Base-by-base conservation (phyloP, 352 stramenopile species). In the Globisporangium middletonii region DNA sequence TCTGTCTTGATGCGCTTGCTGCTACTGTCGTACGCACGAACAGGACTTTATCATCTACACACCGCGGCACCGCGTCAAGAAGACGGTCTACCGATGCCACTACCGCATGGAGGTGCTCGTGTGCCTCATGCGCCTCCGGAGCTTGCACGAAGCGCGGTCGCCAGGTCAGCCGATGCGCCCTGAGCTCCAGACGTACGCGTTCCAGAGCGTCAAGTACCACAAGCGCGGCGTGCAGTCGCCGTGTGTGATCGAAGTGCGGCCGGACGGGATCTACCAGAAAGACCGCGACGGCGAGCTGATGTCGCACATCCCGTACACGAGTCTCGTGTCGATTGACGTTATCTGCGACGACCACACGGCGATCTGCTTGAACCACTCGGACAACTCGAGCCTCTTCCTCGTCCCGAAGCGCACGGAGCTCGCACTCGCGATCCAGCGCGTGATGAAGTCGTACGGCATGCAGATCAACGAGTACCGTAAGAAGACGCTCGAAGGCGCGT, bases 91-190 rank as follows among this genome's bases (percentile, higher is more conserved):
- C 41, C 80, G 83, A 45, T 90, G 80, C 62, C 67, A 88, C 52
- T 93, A 80, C 63, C 79, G 83, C 54, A 91, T 91, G 80, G 83
- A 93, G 37, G 79, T 93, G 49, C 70, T 93, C 4, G 80, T 93
- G 11, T 88, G 79, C 55, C 71, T 93, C 27, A 86, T 90, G 79
- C 75, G 77, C 0, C 66, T 93, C 7, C 80, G 80, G 11, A 86
- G 77, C 46, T 70, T 87, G 52, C 74, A 88, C 62, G 69, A 83
- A 26, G 68, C 75, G 48, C 77, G 71, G 42, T 53, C 72, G 1
- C 65, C 69, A 12, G 52, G 61, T 0, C 50, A 66, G 13, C 26
- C 64, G 1, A 23, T 50, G 16, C 72, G 59, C 7, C 51, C 61
- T 0, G 80, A 90, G 54, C 68, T 92, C 8, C 72, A 89, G 53